Percentiles rank a stretch among this genome's conserved stretches.
These are phyloP conservation scores for Saccharomycopsis guyanensis DNA, from an alignment of 805 yeast genomes.

Conservation along the genomic window DNA sequence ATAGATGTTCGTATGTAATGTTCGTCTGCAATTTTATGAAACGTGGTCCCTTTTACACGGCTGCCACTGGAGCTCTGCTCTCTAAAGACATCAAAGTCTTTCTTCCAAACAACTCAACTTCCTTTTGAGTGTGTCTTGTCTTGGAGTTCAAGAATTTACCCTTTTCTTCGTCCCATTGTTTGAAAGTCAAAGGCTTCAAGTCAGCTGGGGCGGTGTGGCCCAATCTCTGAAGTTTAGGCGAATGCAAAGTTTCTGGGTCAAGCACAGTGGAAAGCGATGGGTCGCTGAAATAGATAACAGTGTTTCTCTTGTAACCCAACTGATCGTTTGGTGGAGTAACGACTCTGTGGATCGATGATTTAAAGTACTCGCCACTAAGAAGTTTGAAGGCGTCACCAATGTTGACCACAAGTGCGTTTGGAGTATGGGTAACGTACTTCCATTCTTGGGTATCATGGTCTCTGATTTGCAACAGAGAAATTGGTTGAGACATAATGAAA, in stretches of 20 bases:
- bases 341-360: slow-evolving; percentile 40
- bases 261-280: slow-evolving; percentile 31
- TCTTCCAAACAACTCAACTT: slow-evolving; percentile 20
- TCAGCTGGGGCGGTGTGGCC: slow-evolving; percentile 27
- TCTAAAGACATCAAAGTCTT: slow-evolving; percentile 15
- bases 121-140: slow-evolving; percentile 5
- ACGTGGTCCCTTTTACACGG: background rate
- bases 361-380: slow-evolving; percentile 39
- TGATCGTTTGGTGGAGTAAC: slow-evolving; percentile 41
- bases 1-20: no score
- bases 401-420: slow-evolving; percentile 33
- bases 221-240: slow-evolving; percentile 31
- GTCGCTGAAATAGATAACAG: slow-evolving; percentile 37
- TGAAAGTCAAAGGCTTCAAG: slow-evolving; percentile 34
- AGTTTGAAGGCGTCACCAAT: slow-evolving; percentile 37
- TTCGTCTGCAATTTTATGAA: no score
- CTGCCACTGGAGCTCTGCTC: background rate
- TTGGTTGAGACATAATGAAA: slow-evolving; percentile 35
- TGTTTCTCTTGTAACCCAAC: slow-evolving; percentile 30
- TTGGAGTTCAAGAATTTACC: slow-evolving; percentile 36
- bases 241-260: slow-evolving; percentile 35
- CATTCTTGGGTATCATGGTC: slow-evolving; percentile 31
- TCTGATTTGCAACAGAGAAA: slow-evolving; percentile 33
- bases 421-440: slow-evolving; percentile 32
- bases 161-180: slow-evolving; percentile 41